These are phyloP conservation scores for Tephrocybe rancida DNA, from an alignment of 768 basidiomycete genomes.

Conservation along the genomic window DNA sequence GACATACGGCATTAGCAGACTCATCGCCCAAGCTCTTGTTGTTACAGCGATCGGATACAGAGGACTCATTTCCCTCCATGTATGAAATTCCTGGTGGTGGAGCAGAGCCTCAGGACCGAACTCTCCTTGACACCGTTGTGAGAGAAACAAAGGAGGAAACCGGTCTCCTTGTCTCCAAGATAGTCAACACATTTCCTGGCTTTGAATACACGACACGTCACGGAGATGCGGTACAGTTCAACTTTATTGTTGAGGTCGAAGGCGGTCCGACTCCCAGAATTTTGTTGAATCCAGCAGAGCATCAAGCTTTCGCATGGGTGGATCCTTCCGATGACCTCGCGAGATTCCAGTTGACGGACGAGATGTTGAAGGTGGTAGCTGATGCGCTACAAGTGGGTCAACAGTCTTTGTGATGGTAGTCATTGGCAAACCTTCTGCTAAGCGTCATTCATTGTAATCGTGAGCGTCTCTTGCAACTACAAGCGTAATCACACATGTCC, in stretches of 20 bases:
- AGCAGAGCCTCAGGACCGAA: background rate
- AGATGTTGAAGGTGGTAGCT: background rate
- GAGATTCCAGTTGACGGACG: background rate
- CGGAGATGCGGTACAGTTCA: conserved; percentile 2
- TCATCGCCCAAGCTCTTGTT: background rate
- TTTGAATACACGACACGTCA: background rate
- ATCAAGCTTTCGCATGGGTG: background rate
- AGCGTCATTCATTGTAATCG: too few relatives aligned
- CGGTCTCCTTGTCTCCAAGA: background rate
- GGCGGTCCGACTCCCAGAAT: background rate
- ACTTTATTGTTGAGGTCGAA: conserved; percentile 1
- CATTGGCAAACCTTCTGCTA: background rate
- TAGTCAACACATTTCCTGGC: background rate
- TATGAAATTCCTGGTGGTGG: background rate
- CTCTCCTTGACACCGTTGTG: background rate
- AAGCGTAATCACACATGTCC: too few relatives aligned
- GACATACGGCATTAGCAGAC: background rate
- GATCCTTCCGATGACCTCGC: background rate
- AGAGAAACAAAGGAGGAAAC: background rate
- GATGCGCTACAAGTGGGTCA: background rate
- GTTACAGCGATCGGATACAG: background rate
- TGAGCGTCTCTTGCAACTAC: too few relatives aligned
- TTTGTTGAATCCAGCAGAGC: background rate
- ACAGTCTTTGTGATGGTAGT: background rate
- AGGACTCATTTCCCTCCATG: conserved; percentile 1